phyloP scores from a whole-genome alignment of 2,329 filamentous ascomycete species.

The Hypoxylon sp. region DNA sequence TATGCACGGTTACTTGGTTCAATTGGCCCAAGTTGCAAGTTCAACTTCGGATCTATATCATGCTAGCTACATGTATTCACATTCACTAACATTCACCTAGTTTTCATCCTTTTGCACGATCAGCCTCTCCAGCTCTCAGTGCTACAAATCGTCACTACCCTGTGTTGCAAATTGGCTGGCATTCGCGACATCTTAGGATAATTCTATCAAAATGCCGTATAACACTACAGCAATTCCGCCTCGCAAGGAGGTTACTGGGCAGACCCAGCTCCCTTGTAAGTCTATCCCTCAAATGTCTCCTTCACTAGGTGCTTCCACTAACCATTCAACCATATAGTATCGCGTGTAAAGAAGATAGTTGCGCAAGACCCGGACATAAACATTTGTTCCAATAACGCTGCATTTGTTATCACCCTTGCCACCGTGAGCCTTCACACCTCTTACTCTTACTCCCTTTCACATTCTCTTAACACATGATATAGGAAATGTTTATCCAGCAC shows the following conservation, averaged over 20 bases:
- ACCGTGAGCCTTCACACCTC: conserved; percentile 69
- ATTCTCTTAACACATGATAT: conserved; percentile 5
- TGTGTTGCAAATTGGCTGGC: background rate
- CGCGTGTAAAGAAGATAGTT: conserved; percentile 96
- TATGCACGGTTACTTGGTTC: background rate
- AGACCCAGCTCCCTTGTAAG: conserved; percentile 87
- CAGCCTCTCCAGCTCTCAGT: background rate
- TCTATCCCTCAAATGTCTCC: conserved; percentile 40
- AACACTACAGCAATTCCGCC: conserved; percentile 88
- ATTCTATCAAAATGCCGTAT: conserved; percentile 78
- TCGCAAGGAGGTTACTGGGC: conserved; percentile 85
- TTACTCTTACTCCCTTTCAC: background rate
- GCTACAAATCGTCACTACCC: background rate
- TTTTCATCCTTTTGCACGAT: background rate
- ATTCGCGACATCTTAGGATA: background rate
- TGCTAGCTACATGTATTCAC: background rate
- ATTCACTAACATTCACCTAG: background rate
- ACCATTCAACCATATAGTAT: conserved; percentile 70
- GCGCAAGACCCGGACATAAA: conserved; percentile 86
- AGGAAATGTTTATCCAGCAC: conserved; percentile 97
- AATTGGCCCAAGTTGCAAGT: background rate
- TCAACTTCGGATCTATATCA: background rate
- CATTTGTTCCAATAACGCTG: conserved; percentile 92
- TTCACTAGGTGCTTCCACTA: conserved; percentile 14
- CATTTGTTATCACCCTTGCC: conserved; percentile 92